Conservation (phyloP, 495 filamentous ascomycete species). For the Penicillium dipodomyicola region DNA sequence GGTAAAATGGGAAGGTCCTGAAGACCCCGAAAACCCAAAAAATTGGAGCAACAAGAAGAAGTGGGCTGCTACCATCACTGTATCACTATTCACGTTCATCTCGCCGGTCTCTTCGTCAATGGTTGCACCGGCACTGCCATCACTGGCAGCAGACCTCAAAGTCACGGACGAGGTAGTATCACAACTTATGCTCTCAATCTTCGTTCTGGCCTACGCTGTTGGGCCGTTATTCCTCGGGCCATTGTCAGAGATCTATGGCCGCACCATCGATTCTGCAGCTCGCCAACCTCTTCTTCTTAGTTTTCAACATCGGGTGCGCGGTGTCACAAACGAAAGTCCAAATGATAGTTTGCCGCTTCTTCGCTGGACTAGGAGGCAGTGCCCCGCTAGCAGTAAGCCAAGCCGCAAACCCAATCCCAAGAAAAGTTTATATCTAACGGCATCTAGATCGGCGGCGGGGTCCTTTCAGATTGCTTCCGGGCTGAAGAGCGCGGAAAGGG, state of each 20-base stretch:
- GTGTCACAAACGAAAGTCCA: conserved; percentile 48
- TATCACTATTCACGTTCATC: conserved; percentile 67
- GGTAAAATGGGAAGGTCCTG: conserved; percentile 55
- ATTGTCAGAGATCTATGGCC: conserved; percentile 72
- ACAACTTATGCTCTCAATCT: conserved; percentile 65
- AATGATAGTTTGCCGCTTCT: conserved; percentile 56
- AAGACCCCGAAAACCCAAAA: conserved; percentile 58
- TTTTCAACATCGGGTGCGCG: conserved; percentile 57
- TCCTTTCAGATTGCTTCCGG: conserved; percentile 60
- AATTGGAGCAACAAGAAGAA: conserved; percentile 57
- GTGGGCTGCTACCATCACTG: conserved; percentile 60
- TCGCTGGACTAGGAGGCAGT: conserved; percentile 57
- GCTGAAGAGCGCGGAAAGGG: conserved; percentile 64
- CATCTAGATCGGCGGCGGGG: conserved; percentile 54
- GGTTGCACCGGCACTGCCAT: conserved; percentile 63
- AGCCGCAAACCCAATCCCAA: neutral
- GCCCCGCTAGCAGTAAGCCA: conserved; percentile 49
- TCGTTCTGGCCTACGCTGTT: conserved; percentile 72
- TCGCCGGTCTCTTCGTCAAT: conserved; percentile 70
- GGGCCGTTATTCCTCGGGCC: conserved; percentile 70
- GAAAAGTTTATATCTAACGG: conserved; percentile 3
- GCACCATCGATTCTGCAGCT: conserved; percentile 58
- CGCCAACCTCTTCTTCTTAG: conserved; percentile 64
- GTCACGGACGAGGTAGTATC: conserved; percentile 55
- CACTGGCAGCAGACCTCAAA: conserved; percentile 57